Conservation (phyloP, 2,329 filamentous ascomycete genomes). For the Colletotrichum gigasporum region DNA sequence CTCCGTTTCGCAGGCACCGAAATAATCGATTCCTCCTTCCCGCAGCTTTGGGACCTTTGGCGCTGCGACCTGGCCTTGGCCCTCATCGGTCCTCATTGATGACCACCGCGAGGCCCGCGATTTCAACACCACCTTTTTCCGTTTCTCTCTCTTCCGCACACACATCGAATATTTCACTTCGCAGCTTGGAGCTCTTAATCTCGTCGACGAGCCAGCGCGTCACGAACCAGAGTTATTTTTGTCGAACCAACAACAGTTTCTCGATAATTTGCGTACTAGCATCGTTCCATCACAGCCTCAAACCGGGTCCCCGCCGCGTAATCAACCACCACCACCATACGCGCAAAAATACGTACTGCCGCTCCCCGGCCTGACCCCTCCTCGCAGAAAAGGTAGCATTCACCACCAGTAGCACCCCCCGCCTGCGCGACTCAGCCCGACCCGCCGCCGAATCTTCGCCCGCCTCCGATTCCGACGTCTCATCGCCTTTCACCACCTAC, state of each 20-base stretch:
- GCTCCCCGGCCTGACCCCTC: neutral
- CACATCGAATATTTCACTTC: neutral
- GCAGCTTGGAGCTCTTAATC: too few relatives aligned
- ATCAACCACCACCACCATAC: neutral
- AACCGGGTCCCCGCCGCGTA: conserved; percentile 8
- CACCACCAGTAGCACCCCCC: conserved; percentile 5
- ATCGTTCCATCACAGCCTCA: neutral
- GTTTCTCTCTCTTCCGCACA: neutral
- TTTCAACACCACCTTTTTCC: neutral
- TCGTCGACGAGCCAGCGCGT: neutral
- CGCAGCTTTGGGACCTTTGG: neutral
- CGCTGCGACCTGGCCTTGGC: neutral
- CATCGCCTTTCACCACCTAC: neutral
- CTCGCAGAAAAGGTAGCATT: neutral
- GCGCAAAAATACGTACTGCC: conserved; percentile 18
- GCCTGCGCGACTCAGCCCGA: conserved; percentile 13
- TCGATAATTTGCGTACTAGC: neutral
- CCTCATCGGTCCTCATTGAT: conserved; percentile 6
- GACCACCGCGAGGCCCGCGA: conserved; percentile 7
- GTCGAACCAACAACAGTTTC: neutral
- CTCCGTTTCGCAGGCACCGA: conserved; percentile 25
- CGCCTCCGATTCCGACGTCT: conserved; percentile 14
- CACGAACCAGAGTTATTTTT: too few relatives aligned
- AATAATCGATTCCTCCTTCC: conserved; percentile 21
- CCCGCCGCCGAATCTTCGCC: conserved; percentile 12